Evolutionary conservation across 2,329 filamentous ascomycete genomes (phyloP).

Genomic region (Furcasterigmium furcatum): DNA sequence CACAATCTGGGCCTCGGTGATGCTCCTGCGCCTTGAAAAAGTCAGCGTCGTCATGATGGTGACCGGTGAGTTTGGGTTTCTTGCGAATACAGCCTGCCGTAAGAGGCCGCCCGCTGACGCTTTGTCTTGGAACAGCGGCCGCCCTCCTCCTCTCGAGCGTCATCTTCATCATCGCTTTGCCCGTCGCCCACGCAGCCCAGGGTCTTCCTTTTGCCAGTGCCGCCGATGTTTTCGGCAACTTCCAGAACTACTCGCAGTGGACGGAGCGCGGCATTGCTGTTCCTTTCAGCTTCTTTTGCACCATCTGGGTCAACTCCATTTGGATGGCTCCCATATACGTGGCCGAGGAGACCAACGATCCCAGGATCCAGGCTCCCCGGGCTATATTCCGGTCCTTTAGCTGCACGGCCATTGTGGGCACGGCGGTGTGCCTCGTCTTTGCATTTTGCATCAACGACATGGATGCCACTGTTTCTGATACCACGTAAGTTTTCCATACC

Average conservation of each 20-base stretch:
- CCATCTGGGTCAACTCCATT: not conserved
- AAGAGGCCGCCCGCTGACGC: not conserved
- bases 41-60: not conserved
- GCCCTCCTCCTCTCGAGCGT: not conserved
- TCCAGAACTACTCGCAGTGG: not conserved
- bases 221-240: not conserved
- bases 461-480: not conserved
- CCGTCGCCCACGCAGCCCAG: not conserved
- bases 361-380: not conserved
- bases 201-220: not conserved
- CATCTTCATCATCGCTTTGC: not conserved
- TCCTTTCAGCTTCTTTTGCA: not conserved
- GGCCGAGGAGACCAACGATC: not conserved
- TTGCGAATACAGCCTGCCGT: not conserved
- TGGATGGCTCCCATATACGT: conserved; percentile 1
- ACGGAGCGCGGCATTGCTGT: not conserved
- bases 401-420: not conserved
- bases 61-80: not conserved
- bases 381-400: not conserved
- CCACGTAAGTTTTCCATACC: no score
- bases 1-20: not conserved
- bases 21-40: not conserved
- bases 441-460: conserved; percentile 1
- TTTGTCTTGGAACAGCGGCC: not conserved
- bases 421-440: not conserved